Conservation (phyloP, 805 yeast species). For the Clavispora asparagi region DNA sequence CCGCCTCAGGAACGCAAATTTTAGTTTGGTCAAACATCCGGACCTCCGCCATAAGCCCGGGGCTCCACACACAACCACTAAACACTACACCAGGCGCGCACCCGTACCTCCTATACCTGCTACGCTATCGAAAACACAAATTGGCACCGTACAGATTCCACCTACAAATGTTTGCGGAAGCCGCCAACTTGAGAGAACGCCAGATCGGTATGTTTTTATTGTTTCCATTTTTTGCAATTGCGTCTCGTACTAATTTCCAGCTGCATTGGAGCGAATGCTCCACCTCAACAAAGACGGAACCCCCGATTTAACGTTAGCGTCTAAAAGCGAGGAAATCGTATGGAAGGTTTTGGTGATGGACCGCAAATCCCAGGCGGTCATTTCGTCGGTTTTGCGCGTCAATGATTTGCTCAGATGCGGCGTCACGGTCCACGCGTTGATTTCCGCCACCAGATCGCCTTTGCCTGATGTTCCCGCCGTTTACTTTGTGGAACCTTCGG, state of each 20-base stretch:
- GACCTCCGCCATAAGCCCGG: no score
- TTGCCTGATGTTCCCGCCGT: constrained; percentile 93
- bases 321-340: constrained; percentile 59
- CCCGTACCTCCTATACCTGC: constrained; percentile 3
- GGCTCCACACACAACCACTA: no score
- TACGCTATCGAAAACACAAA: neutral
- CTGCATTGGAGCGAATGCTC: constrained; percentile 70
- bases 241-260: constrained; percentile 7
- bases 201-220: constrained; percentile 6
- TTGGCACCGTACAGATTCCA: no score
- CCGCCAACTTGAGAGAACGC: constrained; percentile 9
- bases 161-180: constrained; percentile 7
- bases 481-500: constrained; percentile 85
- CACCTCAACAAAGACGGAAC: constrained; percentile 66
- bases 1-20: no score
- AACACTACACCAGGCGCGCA: constrained; percentile 1
- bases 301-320: constrained; percentile 49
- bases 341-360: constrained; percentile 94
- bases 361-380: constrained; percentile 70
- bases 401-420: constrained; percentile 88
- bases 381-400: constrained; percentile 88
- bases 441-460: constrained; percentile 68
- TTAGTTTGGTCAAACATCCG: no score
- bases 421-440: constrained; percentile 80
- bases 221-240: neutral